These are phyloP conservation scores for Aspergillus phoenicis DNA, from an alignment of 2,329 filamentous ascomycete genomes.

Conservation along the genomic window DNA sequence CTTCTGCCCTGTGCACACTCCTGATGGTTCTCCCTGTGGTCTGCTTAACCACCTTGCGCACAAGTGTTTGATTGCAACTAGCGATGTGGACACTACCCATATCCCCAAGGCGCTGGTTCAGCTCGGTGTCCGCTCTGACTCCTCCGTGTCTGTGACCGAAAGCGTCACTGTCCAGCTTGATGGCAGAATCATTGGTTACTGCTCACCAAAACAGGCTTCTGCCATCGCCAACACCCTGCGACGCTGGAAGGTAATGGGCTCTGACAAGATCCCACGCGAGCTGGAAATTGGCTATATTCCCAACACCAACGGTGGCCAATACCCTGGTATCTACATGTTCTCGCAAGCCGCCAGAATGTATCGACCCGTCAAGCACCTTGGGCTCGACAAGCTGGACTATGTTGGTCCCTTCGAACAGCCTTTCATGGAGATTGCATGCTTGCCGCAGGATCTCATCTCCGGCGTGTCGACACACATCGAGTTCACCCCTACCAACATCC, in stretches of 20 bases:
- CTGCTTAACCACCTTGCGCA: conserved; percentile 93
- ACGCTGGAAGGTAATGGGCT: conserved; percentile 92
- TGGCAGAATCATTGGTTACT: conserved; percentile 87
- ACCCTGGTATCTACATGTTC: conserved; percentile 93
- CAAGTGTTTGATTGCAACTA: conserved; percentile 87
- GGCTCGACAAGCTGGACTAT: conserved; percentile 80
- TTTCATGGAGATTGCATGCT: conserved; percentile 95
- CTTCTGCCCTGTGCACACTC: conserved; percentile 94
- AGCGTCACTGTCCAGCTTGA: conserved; percentile 89
- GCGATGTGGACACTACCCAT: conserved; percentile 70
- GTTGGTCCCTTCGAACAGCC: conserved; percentile 95
- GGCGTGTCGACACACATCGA: conserved; percentile 92
- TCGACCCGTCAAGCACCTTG: conserved; percentile 87
- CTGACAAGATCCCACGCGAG: conserved; percentile 74
- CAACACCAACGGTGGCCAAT: conserved; percentile 85
- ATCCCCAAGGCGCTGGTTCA: conserved; percentile 74
- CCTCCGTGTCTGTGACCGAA: conserved; percentile 77
- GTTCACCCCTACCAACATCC: conserved; percentile 90
- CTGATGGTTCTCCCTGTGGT: conserved; percentile 92
- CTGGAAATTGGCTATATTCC: conserved; percentile 93
- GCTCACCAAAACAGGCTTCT: conserved; percentile 78
- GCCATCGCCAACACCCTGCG: conserved; percentile 83
- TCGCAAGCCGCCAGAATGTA: conserved; percentile 85
- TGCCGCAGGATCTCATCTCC: conserved; percentile 83
- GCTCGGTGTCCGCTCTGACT: conserved; percentile 74